Evolutionary conservation across 2,329 filamentous ascomycete species (phyloP).

Genomic region (Ophiostoma tasmaniense): DNA sequence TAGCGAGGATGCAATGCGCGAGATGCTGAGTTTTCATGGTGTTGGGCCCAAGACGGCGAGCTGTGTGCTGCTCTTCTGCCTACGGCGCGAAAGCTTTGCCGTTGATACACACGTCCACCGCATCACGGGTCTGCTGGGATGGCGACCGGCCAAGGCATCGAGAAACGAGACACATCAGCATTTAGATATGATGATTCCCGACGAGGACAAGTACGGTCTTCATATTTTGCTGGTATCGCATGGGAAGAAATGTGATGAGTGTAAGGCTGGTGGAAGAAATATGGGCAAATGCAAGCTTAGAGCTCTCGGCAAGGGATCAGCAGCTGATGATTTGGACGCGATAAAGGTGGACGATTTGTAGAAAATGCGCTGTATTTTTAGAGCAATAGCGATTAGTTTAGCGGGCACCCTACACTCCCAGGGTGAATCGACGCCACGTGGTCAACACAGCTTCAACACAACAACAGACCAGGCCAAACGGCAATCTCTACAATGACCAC

Average conservation of each 20-base stretch:
- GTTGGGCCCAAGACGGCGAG: constrained; percentile 8
- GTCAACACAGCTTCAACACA: not conserved
- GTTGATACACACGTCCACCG: constrained; percentile 7
- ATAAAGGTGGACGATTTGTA: not conserved
- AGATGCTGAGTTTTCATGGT: not conserved
- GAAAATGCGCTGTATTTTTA: not conserved
- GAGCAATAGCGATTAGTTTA: not conserved
- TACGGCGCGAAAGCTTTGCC: constrained; percentile 2
- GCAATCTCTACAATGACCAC: not conserved
- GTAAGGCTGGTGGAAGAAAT: not conserved
- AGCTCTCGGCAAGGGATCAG: not conserved
- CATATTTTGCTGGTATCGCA: constrained; percentile 5
- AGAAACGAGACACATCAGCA: not conserved
- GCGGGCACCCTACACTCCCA: not conserved
- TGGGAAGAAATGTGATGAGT: constrained; percentile 1
- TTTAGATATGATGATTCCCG: not conserved
- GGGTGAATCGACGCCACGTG: not conserved
- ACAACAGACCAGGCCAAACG: not conserved
- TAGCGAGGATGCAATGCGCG: not conserved
- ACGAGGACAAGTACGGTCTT: not conserved
- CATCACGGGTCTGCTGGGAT: constrained; percentile 4
- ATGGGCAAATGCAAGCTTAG: not conserved
- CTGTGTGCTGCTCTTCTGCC: constrained; percentile 1
- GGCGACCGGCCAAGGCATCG: constrained; percentile 1
- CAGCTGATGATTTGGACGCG: not conserved